phyloP scores from a whole-genome alignment of 1,284 basidiomycete species.

The Lentinula novae-zelandiae region DNA sequence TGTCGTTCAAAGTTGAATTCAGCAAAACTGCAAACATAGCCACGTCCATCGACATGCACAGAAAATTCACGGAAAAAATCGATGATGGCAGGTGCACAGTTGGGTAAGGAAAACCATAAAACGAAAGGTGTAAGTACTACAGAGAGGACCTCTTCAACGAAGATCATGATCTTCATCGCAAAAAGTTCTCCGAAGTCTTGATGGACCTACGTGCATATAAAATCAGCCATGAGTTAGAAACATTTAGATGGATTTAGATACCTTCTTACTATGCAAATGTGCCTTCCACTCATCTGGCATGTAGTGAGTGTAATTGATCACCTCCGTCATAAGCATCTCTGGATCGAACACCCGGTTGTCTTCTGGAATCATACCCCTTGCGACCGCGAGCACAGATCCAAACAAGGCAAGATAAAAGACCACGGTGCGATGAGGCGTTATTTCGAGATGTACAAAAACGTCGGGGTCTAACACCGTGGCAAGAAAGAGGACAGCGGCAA shows the following conservation, averaged over 20 bases:
- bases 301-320: conserved; percentile 93
- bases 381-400: conserved; percentile 82
- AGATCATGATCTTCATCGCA: conserved; percentile 84
- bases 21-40: conserved; percentile 97
- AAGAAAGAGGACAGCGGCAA: conserved; percentile 90
- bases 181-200: conserved; percentile 88
- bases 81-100: conserved; percentile 83
- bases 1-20: conserved; percentile 96
- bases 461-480: conserved; percentile 92
- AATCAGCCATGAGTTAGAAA: neutral
- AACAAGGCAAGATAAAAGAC: conserved; percentile 92
- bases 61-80: conserved; percentile 98
- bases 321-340: conserved; percentile 86
- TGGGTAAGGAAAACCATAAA: conserved; percentile 88
- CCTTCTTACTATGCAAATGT: conserved; percentile 85
- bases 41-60: conserved; percentile 93
- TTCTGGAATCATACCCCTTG: conserved; percentile 94
- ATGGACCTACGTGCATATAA: conserved; percentile 61
- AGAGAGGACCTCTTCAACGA: conserved; percentile 84
- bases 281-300: conserved; percentile 91
- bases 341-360: conserved; percentile 93
- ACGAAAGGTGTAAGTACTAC: conserved; percentile 94
- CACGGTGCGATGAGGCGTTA: conserved; percentile 89
- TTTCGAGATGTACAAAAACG: conserved; percentile 90
- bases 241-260: conserved; percentile 24